Evolutionary conservation across 441 rosid genomes (phyloP), one percentile per base, ranked within the genome.

Genomic region (Euphorbia corollata): DNA sequence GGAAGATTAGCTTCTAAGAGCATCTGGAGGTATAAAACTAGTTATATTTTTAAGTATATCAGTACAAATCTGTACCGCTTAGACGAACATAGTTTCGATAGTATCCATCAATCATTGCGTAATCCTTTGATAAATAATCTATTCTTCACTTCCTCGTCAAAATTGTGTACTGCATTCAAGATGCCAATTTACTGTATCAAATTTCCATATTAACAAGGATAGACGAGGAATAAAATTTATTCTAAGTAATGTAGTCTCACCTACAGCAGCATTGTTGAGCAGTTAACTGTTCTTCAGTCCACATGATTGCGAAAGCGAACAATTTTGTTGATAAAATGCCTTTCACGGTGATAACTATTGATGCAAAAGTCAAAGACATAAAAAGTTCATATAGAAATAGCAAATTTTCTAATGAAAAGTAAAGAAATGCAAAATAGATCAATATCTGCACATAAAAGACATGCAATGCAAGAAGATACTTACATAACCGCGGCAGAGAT

Each of bases 321-420:
- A 68, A 92, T 79, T 76, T 76, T 86, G 62, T 78, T 78, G 85
- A 89, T 85, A 59, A 92, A 89, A 70, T 74, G 53, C 63, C 82
- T 84, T 83, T 92, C 98, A 41, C 78, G 75, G 45, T 75, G 83
- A 77, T 87, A 92, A 63, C 98, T 89, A 73, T 75, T 64, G 51
- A 73, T n/a, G 63, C 69, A 58, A 41, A 15, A 45, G n/a, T 47
- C 32, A 20, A 56, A 65, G 12, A n/a, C 51, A 48, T 41, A 24
- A 22, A 30, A 48, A 61, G 41, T 50, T 24, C 16, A 56, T 24
- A 63, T 18, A 55, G 20, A 38, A 50, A 30, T 54, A 60, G 5
- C 16, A 16, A 16, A 9, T 22, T 8, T 11, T 1, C 39, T 19
- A 10, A 23, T 4, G 50, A 6, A 24, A 51, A 8, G 10, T 9